Evolutionary conservation across 164 flowering plant species (phyloP), one percentile per base, ranked within the genome.

Genomic region (Magnolia kwangsiensis): DNA sequence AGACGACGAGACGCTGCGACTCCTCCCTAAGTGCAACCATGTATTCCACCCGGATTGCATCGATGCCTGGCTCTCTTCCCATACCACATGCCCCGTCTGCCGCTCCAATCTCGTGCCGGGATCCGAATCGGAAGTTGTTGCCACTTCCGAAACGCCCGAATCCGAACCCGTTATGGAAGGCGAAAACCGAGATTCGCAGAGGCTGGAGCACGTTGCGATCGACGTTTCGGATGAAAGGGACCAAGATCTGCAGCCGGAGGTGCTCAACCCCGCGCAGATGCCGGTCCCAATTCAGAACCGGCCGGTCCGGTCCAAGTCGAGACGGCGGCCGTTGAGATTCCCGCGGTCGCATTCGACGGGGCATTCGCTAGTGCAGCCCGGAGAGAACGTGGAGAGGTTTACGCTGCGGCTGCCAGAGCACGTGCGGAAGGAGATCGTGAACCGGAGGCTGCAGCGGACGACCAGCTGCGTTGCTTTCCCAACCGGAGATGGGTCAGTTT

Each of bases 301-400:
- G 3, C 85, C 91, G 3, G 78, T 84, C 9, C 75, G 86, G 20
- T 77, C 89, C n/a, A 49, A 73, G 72, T 83, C 90, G 18, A 29
- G 75, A n/a, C 55, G 79, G 74, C 50, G 50, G 13, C 65, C 72
- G 8, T 1, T 14, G 67, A 78, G 69, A 73, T 82, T 90, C 61
- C 90, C 88, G 0, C 64, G 93, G 19, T 91, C 96, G n/a, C 93
- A 91, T 80, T 88, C 96, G 63, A 93, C 95, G 18, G 98, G 98
- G 14, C 98, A 93, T 78, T 90, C 92, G 61, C 55, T 88, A 76
- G 78, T 89, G 21, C 86, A 75, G 72, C 93, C 90, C 1, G 90
- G 89, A 1, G 91, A 89, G 70, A 76, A 87, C 74, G 76, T 79
- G 8, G 98, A 93, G 66, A 77, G 96, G 73, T 89, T 83, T 72